phyloP scores from a whole-genome alignment of 2,329 filamentous ascomycete species.

The Arthrobotrys pseudoclavata region DNA sequence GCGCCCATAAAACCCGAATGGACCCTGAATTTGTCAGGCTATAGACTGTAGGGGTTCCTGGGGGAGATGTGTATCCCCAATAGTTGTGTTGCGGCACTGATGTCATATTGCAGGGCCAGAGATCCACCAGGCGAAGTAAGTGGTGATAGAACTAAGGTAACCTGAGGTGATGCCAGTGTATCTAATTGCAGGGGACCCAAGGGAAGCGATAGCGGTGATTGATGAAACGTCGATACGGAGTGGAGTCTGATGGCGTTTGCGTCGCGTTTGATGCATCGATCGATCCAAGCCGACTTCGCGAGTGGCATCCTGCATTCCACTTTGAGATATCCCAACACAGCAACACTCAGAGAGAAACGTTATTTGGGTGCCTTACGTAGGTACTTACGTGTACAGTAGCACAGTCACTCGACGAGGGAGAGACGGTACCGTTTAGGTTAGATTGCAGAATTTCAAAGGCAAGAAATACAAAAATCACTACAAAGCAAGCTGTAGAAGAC shows the following conservation, averaged over 20 bases:
- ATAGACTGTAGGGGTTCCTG: conserved; percentile 50
- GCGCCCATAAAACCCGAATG: conserved; percentile 39
- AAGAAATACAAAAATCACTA: too few species aligned
- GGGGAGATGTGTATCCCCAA: conserved; percentile 34
- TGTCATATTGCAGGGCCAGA: neutral
- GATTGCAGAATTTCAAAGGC: too few species aligned
- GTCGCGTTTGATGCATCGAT: too few species aligned
- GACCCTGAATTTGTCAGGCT: conserved; percentile 41
- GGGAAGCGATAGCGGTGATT: neutral
- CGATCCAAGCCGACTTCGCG: too few species aligned
- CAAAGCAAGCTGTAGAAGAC: too few species aligned
- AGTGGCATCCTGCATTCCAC: neutral
- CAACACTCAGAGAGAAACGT: neutral
- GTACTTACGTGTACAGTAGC: too few species aligned
- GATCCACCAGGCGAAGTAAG: too few species aligned
- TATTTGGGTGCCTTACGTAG: neutral
- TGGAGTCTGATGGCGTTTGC: too few species aligned
- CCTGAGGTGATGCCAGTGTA: neutral
- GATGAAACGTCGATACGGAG: neutral
- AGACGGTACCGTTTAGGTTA: too few species aligned
- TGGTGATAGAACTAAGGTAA: neutral
- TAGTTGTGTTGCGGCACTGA: conserved; percentile 38
- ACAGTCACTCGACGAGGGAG: too few species aligned
- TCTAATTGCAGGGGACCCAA: too few species aligned
- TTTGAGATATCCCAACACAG: conserved; percentile 6